Evolutionary conservation across 768 basidiomycete genomes (phyloP).

Genomic region (Rossbeevera mucosa): DNA sequence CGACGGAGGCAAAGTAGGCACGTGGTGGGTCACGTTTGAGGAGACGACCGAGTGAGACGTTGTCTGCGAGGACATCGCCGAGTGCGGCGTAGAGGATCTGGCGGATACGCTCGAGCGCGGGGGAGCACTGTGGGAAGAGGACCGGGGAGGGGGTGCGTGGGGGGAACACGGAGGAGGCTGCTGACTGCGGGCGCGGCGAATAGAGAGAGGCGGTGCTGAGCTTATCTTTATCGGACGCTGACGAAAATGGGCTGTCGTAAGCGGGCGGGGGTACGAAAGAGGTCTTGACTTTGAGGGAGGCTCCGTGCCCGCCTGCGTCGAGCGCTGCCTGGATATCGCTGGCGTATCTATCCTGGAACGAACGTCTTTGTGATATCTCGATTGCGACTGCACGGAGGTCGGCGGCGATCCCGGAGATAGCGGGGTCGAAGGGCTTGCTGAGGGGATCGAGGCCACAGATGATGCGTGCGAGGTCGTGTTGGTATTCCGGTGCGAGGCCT

Average conservation of each 20-base stretch:
- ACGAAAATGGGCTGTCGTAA: slow-evolving; percentile 41
- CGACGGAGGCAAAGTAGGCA: slow-evolving; percentile 77
- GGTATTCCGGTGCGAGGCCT: slow-evolving; percentile 52
- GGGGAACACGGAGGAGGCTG: slow-evolving; percentile 29
- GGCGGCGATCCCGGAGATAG: slow-evolving; percentile 61
- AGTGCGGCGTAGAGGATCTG: slow-evolving; percentile 84
- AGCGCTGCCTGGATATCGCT: slow-evolving; percentile 74
- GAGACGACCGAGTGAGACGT: slow-evolving; percentile 48
- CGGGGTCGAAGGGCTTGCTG: slow-evolving; percentile 35
- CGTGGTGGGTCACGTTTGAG: slow-evolving; percentile 61
- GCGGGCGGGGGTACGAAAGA: slow-evolving; percentile 69
- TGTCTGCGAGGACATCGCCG: slow-evolving; percentile 59
- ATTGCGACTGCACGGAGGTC: slow-evolving; percentile 83
- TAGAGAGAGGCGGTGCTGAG: not conserved
- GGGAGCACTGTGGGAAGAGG: slow-evolving; percentile 33
- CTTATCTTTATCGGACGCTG: not conserved
- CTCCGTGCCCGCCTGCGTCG: slow-evolving; percentile 48
- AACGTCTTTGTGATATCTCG: slow-evolving; percentile 78
- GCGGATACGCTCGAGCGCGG: slow-evolving; percentile 72
- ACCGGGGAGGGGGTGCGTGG: slow-evolving; percentile 47
- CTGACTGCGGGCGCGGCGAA: not conserved
- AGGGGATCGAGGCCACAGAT: slow-evolving; percentile 61
- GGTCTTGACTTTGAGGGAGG: slow-evolving; percentile 41
- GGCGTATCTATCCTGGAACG: slow-evolving; percentile 78
- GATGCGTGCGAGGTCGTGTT: slow-evolving; percentile 78